These are phyloP conservation scores for Debaryomyces singareniensis DNA, from an alignment of 1,139 yeast species.

Conservation along the genomic window DNA sequence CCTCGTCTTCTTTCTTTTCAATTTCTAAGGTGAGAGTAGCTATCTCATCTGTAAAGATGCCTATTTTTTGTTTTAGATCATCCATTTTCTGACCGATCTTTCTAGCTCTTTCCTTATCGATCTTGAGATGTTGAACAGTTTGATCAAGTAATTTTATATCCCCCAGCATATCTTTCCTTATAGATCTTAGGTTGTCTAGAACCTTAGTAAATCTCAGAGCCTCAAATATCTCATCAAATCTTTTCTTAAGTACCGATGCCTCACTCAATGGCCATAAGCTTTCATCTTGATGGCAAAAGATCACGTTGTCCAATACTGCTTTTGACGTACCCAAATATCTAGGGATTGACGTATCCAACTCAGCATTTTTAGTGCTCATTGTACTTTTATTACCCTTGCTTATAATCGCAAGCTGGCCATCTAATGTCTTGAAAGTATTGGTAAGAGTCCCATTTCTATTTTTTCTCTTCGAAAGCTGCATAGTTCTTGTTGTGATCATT, in stretches of 20 bases:
- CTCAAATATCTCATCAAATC: constrained; percentile 95
- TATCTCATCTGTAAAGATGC: constrained; percentile 43
- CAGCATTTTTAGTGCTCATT: constrained; percentile 77
- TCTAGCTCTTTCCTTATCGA: constrained; percentile 69
- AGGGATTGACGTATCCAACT: constrained; percentile 79
- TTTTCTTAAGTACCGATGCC: constrained; percentile 79
- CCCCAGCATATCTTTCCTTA: constrained; percentile 69
- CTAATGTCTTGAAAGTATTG: constrained; percentile 81
- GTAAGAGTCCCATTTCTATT: constrained; percentile 24
- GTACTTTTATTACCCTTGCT: constrained; percentile 65
- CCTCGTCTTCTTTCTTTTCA: constrained; percentile 46
- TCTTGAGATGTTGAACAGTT: constrained; percentile 66
- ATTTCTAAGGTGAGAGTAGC: constrained; percentile 44
- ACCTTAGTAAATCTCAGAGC: constrained; percentile 92
- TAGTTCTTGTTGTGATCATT: constrained; percentile 82
- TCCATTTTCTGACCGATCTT: constrained; percentile 46
- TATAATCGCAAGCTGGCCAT: constrained; percentile 74
- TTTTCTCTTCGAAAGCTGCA: constrained; percentile 64
- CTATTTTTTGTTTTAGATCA: constrained; percentile 38
- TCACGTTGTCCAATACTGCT: constrained; percentile 84
- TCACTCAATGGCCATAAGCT: constrained; percentile 95
- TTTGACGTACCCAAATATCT: constrained; percentile 79
- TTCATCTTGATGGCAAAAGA: constrained; percentile 97
- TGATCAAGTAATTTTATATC: constrained; percentile 75
- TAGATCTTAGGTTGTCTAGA: constrained; percentile 66